phyloP scores from a whole-genome alignment of 345 rosid species.

The Salix dunnii region DNA sequence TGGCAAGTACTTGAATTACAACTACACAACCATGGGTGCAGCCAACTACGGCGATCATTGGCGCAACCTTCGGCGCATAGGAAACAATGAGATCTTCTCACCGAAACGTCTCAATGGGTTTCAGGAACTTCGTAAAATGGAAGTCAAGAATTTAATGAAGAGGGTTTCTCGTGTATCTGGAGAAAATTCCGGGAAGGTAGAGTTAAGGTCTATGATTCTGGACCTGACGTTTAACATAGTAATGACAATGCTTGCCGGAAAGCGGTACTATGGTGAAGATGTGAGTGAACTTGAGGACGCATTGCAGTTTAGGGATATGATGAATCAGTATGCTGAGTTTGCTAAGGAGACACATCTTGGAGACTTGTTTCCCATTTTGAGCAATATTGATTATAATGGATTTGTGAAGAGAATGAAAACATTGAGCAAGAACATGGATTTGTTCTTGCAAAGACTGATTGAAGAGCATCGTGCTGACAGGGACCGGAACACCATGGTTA shows the following conservation, averaged over 20 bases:
- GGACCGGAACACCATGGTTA: conserved; percentile 31
- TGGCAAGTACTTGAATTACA: conserved; percentile 42
- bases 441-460: conserved; percentile 40
- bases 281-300: conserved; percentile 32
- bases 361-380: conserved; percentile 45
- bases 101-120: conserved; percentile 40
- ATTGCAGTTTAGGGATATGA: conserved; percentile 33
- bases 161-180: conserved; percentile 24
- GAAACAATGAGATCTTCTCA: conserved; percentile 49
- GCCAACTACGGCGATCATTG: conserved; percentile 60
- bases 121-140: conserved; percentile 37
- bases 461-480: conserved; percentile 37
- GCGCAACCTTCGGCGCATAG: conserved; percentile 58
- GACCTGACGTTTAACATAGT: conserved; percentile 12
- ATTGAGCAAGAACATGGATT: conserved; percentile 30
- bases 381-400: conserved; percentile 27
- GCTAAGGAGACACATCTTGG: conserved; percentile 31
- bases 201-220: neutral
- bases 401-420: conserved; percentile 20
- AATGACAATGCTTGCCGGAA: conserved; percentile 11
- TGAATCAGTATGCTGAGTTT: conserved; percentile 22
- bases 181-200: conserved; percentile 2
- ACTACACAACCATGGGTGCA: conserved; percentile 26
- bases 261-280: conserved; percentile 42
- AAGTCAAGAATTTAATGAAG: conserved; percentile 36